phyloP scores from a whole-genome alignment of 768 basidiomycete genomes.

The Naganishia vaughanmartiniae region DNA sequence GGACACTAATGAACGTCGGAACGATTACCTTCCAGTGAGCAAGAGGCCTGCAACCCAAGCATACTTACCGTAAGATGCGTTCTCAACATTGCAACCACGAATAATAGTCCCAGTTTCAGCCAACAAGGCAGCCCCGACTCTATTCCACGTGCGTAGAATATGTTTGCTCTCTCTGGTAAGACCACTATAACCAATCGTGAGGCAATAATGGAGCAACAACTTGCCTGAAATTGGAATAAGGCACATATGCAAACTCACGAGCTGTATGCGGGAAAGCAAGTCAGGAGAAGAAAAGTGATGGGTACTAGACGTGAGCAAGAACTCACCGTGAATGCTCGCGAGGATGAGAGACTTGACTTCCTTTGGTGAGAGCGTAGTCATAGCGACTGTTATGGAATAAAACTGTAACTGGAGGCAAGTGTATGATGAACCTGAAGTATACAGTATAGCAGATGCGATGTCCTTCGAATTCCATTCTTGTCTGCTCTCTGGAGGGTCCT shows the following conservation, averaged over 20 bases:
- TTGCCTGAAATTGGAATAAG: slow-evolving; percentile 80
- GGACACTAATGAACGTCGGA: too few relatives aligned
- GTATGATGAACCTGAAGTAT: too few relatives aligned
- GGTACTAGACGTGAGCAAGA: too few relatives aligned
- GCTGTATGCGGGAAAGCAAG: slow-evolving; percentile 44
- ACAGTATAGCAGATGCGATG: too few relatives aligned
- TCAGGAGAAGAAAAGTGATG: too few relatives aligned
- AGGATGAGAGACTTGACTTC: slow-evolving; percentile 5
- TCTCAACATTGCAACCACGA: slow-evolving; percentile 88
- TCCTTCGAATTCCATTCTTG: too few relatives aligned
- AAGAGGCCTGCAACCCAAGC: neutral
- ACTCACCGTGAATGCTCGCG: neutral
- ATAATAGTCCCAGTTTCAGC: slow-evolving; percentile 66
- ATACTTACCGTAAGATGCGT: slow-evolving; percentile 76
- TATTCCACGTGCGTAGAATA: slow-evolving; percentile 21
- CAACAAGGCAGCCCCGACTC: slow-evolving; percentile 81
- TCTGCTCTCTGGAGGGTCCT: too few relatives aligned
- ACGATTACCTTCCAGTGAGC: too few relatives aligned
- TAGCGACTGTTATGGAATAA: too few relatives aligned
- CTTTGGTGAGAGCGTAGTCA: neutral
- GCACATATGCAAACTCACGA: slow-evolving; percentile 67
- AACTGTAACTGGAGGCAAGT: too few relatives aligned
- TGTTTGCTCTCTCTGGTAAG: slow-evolving; percentile 1
- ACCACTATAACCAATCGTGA: neutral
- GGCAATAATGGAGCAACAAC: slow-evolving; percentile 1